Conservation (phyloP, 75 land plant genomes). For the Adiantum capillusveneris region DNA sequence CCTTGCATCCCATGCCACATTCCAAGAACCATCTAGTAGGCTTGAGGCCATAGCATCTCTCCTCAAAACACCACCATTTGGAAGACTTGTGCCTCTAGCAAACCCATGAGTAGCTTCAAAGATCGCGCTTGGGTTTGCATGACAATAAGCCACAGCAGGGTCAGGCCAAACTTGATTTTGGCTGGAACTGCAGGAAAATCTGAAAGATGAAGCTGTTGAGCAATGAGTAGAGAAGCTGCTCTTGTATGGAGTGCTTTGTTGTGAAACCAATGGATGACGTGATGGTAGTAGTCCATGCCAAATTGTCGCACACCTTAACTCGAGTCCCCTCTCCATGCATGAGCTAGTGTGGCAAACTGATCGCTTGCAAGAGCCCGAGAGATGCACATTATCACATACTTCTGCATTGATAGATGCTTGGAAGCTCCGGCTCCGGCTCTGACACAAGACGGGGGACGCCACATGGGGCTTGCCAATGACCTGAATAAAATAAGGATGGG, state of each 20-base stretch:
- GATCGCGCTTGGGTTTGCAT: not conserved
- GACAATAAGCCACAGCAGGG: not conserved
- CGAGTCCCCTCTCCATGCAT: slow-evolving; percentile 19
- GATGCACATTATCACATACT: not conserved
- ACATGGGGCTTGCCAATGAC: too few relatives aligned
- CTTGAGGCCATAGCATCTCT: slow-evolving; percentile 9
- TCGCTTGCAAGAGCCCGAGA: slow-evolving; percentile 2
- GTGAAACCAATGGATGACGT: not conserved
- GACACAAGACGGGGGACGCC: not conserved
- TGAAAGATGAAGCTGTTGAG: not conserved
- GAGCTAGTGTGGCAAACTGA: slow-evolving; percentile 15
- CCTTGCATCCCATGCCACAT: slow-evolving; percentile 74
- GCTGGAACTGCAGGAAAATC: not conserved
- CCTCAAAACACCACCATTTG: not conserved
- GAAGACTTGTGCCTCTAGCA: not conserved
- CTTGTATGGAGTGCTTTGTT: slow-evolving; percentile 10
- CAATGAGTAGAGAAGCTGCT: not conserved
- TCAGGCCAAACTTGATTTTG: slow-evolving; percentile 1
- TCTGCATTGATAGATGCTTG: not conserved
- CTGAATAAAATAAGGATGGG: not conserved
- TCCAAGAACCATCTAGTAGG: slow-evolving; percentile 71
- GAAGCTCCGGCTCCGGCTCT: not conserved
- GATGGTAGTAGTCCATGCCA: slow-evolving; percentile 70
- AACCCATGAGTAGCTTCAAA: not conserved
- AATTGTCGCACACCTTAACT: slow-evolving; percentile 40